A percentile compares a stretch with the other conserved stretches of the same genome.
Evolutionary conservation across 306 rosid genomes (phyloP).

Genomic region (Argentina anserina): DNA sequence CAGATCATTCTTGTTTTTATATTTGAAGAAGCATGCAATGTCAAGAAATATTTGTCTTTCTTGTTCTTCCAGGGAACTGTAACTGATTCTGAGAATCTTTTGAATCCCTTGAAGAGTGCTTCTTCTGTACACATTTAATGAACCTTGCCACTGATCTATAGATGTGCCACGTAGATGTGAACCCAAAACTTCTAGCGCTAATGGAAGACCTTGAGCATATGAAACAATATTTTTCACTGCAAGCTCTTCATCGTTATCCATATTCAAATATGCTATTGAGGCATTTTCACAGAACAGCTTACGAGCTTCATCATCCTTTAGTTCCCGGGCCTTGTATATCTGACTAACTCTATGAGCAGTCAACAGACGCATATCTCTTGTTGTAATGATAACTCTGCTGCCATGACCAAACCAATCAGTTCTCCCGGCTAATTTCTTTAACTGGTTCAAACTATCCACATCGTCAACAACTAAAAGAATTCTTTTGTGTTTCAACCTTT

Average conservation of each 20-base stretch:
- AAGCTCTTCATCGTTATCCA: not conserved
- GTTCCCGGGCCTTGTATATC: not conserved
- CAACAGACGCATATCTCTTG: not conserved
- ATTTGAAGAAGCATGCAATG: too few species aligned
- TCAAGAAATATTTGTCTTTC: constrained; percentile 22
- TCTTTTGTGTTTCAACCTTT: not conserved
- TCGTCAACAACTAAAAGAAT: constrained; percentile 14
- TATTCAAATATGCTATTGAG: not conserved
- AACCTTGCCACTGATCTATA: constrained; percentile 30
- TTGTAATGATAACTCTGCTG: constrained; percentile 17
- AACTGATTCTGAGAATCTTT: constrained; percentile 32
- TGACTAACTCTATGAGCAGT: not conserved
- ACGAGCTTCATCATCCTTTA: not conserved
- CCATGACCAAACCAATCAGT: not conserved
- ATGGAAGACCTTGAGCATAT: constrained; percentile 23
- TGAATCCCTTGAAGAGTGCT: constrained; percentile 32
- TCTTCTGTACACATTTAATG: constrained; percentile 26
- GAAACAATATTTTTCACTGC: not conserved
- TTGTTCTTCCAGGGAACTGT: constrained; percentile 22
- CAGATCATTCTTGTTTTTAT: too few species aligned
- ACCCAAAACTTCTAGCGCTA: constrained; percentile 41
- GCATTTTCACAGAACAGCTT: not conserved
- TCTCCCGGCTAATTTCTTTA: not conserved
- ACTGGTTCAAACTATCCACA: not conserved
- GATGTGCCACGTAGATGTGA: constrained; percentile 20